Percentiles rank a stretch among this genome's conserved stretches.
Evolutionary conservation across 2,329 filamentous ascomycete species (phyloP).

Genomic region (Calonectria henricotiae): DNA sequence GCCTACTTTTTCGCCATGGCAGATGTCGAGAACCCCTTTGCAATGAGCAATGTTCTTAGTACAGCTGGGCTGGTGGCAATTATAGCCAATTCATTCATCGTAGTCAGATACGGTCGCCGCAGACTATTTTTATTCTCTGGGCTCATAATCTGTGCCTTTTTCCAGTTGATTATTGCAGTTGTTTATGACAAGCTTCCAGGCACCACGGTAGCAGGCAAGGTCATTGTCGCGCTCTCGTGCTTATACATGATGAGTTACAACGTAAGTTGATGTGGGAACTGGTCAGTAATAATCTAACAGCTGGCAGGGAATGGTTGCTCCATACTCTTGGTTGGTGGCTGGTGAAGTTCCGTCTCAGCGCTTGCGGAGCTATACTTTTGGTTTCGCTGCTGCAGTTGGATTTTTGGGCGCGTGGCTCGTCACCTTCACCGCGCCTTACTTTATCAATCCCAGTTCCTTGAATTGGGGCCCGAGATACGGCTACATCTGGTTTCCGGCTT

Average conservation of each 20-base stretch:
- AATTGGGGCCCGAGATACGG: slow-evolving; percentile 50
- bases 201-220: slow-evolving; percentile 37
- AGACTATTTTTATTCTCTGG: slow-evolving; percentile 38
- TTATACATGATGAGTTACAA: slow-evolving; percentile 49
- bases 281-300: rapidly evolving
- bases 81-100: slow-evolving; percentile 46
- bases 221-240: slow-evolving; percentile 47
- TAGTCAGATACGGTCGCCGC: slow-evolving; percentile 45
- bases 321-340: slow-evolving; percentile 48
- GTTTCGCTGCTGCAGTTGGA: slow-evolving; percentile 41
- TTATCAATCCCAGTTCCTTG: slow-evolving; percentile 46
- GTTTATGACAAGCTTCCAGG: slow-evolving; percentile 44
- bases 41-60: slow-evolving; percentile 49
- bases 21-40: slow-evolving; percentile 45
- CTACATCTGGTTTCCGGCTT: slow-evolving; percentile 49
- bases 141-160: slow-evolving; percentile 39
- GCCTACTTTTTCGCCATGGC: slow-evolving; percentile 51
- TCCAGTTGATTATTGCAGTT: slow-evolving; percentile 47
- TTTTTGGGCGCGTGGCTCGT: slow-evolving; percentile 49
- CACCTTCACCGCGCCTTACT: slow-evolving; percentile 48
- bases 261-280: slow-evolving; percentile 13
- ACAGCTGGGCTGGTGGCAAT: slow-evolving; percentile 45
- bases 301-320: slow-evolving; percentile 47
- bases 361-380: slow-evolving; percentile 48
- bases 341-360: slow-evolving; percentile 49